phyloP scores from a whole-genome alignment of 1,284 basidiomycete species.

The Sporisorium reilianum region DNA sequence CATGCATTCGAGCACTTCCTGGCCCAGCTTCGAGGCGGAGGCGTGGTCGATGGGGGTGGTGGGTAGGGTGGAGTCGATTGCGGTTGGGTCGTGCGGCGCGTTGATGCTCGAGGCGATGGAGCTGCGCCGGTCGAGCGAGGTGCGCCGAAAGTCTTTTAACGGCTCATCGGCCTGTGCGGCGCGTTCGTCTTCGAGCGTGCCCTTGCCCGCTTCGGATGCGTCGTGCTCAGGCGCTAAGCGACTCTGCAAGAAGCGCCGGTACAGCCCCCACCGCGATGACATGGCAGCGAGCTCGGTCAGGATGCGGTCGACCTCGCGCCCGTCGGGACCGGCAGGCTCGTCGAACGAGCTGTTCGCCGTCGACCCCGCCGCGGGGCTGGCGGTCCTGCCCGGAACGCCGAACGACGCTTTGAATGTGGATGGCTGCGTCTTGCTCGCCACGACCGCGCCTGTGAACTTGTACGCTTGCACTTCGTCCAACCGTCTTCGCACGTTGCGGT shows the following conservation, averaged over 20 bases:
- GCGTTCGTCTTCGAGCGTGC: constrained; percentile 26
- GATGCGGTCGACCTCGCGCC: constrained; percentile 88
- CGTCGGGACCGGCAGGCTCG: constrained; percentile 81
- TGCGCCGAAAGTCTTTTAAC: constrained; percentile 46
- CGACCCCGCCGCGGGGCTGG: constrained; percentile 71
- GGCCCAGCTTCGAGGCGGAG: constrained; percentile 76
- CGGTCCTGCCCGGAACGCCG: constrained; percentile 64
- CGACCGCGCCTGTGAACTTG: constrained; percentile 46
- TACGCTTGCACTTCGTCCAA: constrained; percentile 39
- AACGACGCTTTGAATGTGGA: constrained; percentile 70
- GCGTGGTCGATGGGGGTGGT: constrained; percentile 69
- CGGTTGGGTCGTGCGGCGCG: background rate
- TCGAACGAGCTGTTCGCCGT: constrained; percentile 62
- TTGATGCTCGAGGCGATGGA: constrained; percentile 25
- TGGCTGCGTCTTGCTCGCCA: constrained; percentile 61
- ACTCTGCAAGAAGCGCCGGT: constrained; percentile 85
- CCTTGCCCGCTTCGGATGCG: constrained; percentile 2
- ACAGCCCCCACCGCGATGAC: constrained; percentile 89
- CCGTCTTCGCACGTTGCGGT: constrained; percentile 45
- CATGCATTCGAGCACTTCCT: constrained; percentile 73
- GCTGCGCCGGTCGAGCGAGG: constrained; percentile 43
- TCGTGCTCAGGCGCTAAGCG: constrained; percentile 74
- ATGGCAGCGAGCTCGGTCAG: constrained; percentile 88
- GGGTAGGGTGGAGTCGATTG: background rate
- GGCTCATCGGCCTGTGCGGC: constrained; percentile 42